A percentile compares a stretch with the other conserved stretches of the same genome.
phyloP scores from a whole-genome alignment of 306 rosid species.

The Glycine tomentella region DNA sequence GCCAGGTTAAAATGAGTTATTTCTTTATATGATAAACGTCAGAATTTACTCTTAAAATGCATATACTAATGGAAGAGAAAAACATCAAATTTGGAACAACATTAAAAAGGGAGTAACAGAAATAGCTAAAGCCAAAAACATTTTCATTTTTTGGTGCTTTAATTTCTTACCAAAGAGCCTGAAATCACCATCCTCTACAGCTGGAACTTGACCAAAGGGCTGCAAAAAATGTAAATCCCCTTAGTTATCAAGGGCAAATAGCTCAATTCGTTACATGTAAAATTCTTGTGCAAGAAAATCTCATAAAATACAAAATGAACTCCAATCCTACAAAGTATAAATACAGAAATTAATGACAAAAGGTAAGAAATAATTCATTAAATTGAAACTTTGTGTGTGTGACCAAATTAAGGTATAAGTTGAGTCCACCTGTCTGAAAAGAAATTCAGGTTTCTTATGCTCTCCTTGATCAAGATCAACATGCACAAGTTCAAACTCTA shows the following conservation, averaged over 20 bases:
- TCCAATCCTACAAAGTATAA: background rate
- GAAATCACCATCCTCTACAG: slow-evolving; percentile 67
- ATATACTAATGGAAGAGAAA: no score
- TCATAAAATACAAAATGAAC: background rate
- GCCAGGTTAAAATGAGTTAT: no score
- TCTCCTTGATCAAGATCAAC: slow-evolving; percentile 62
- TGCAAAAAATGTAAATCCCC: slow-evolving; percentile 41
- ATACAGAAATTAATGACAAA: background rate
- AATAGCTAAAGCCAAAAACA: background rate
- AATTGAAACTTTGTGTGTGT: background rate
- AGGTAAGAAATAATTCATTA: background rate
- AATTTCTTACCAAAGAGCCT: slow-evolving; percentile 67
- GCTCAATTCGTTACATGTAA: no score
- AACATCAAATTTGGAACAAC: background rate
- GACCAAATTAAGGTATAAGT: background rate
- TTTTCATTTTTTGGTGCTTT: background rate
- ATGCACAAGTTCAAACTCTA: slow-evolving; percentile 63
- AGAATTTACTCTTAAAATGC: no score
- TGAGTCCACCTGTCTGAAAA: slow-evolving; percentile 59
- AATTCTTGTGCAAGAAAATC: background rate
- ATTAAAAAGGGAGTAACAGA: background rate
- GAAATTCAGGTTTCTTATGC: slow-evolving; percentile 67
- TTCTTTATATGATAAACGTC: no score
- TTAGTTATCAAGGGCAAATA: background rate
- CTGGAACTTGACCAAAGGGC: slow-evolving; percentile 91